Base-by-base conservation (phyloP, 2,329 filamentous ascomycete genomes). In the Hypoxylon sp. region DNA sequence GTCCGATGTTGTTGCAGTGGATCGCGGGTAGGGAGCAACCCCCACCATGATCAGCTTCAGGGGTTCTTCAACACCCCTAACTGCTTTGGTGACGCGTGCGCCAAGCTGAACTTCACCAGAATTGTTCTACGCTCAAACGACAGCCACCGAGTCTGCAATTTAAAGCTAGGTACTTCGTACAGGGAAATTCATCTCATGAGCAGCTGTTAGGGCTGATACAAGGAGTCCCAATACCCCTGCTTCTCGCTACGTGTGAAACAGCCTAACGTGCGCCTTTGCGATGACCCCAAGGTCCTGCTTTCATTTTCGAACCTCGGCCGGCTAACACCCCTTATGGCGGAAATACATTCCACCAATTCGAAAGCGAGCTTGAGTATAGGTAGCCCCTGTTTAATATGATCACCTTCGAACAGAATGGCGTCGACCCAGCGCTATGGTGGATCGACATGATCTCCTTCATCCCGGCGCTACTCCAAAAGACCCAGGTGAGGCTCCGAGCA, bases 361-460 rank as follows among this genome's bases (percentile, higher is more conserved):
- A 38, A 3, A 38, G 15, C 3, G 16, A 13, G 30, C 19, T 16
- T 32, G 30, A 32, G 17, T 19, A n/a, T n/a, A n/a, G n/a, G n/a
- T 12, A 13, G 12, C 34, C 32, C 23, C 12, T 37, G 32, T 21
- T 12, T 15, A 19, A 29, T 29, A 5, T n/a, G 36, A 41, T 34
- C 27, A 32, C 20, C 17, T 9, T 16, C 27, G 11, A 35, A 19
- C 19, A 27, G 11, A 21, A 16, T 19, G 21, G 36, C 19, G 30
- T 31, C 30, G 42, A 47, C 49, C 36, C 36, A 25, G 37, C 36
- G 7, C 29, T 8, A 42, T 32, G 49, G 30, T 52, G 49, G 49
- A 52, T 52, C 42, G 49, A 47, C 42, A 20, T 42, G 42, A 47
- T 46, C 42, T 46, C 25, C 41, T 19, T 35, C 31, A 16, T 29